These are phyloP conservation scores for Cytauxzoon felis DNA, from an alignment of 169 alveolate genomes.

Conservation along the genomic window DNA sequence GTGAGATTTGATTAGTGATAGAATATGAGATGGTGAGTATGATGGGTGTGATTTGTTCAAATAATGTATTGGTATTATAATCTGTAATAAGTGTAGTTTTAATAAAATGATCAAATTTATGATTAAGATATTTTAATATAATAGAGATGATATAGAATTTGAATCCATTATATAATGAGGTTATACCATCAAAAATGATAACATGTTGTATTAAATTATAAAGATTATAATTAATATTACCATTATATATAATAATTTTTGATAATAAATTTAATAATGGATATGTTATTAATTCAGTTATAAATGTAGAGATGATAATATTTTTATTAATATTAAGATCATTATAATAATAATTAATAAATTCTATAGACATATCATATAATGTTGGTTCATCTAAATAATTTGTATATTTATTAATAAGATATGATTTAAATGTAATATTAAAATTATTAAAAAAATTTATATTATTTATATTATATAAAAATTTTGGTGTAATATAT, in stretches of 20 bases:
- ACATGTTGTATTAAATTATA: not conserved
- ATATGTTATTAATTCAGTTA: conserved; percentile 53
- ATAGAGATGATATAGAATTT: conserved; percentile 20
- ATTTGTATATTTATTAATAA: not conserved
- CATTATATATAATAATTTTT: conserved; percentile 51
- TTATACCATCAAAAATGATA: conserved; percentile 22
- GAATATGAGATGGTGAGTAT: conserved; percentile 14
- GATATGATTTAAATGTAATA: not conserved
- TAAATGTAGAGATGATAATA: not conserved
- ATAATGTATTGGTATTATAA: not conserved
- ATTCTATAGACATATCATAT: not conserved
- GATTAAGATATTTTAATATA: conserved; percentile 2
- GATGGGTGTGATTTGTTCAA: conserved; percentile 42
- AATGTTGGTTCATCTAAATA: not conserved
- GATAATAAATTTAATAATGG: conserved; percentile 41
- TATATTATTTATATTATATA: not conserved
- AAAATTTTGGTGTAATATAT: conserved; percentile 22
- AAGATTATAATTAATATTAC: not conserved
- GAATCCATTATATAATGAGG: conserved; percentile 45
- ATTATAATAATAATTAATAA: not conserved
- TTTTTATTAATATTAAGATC: not conserved
- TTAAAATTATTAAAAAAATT: too few relatives aligned
- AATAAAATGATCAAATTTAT: not conserved
- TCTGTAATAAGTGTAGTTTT: not conserved
- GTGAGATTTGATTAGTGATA: conserved; percentile 27